These are phyloP conservation scores for Mycosphaerella sp. DNA, from an alignment of 2,329 filamentous ascomycete species.

Conservation along the genomic window DNA sequence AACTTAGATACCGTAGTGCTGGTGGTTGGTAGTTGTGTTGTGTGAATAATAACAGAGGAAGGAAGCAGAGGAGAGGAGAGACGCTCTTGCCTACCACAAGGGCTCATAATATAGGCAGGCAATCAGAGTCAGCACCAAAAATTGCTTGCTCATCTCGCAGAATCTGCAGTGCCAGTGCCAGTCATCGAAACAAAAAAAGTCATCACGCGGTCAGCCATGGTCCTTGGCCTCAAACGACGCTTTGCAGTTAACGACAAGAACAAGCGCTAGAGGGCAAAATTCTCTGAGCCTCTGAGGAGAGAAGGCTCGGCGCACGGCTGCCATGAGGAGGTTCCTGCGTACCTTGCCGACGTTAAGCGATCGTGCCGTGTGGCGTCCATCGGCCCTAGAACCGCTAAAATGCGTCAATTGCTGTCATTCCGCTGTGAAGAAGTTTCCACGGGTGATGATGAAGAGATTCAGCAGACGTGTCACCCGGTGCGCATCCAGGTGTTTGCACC, in stretches of 20 bases:
- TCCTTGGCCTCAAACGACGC: conserved; percentile 14
- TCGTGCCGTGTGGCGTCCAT: conserved; percentile 7
- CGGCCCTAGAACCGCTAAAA: not conserved
- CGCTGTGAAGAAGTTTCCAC: not conserved
- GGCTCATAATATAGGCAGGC: not conserved
- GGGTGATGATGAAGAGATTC: too few relatives aligned
- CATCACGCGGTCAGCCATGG: conserved; percentile 18
- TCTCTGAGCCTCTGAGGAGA: too few relatives aligned
- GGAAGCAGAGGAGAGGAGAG: conserved; percentile 3
- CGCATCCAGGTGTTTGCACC: conserved; percentile 16
- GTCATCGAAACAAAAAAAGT: conserved; percentile 14
- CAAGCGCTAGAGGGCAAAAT: conserved; percentile 5
- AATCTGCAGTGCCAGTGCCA: conserved; percentile 5
- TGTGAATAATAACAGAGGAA: conserved; percentile 10
- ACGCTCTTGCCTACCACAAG: conserved; percentile 11
- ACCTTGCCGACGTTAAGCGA: conserved; percentile 8
- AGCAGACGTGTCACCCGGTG: not conserved
- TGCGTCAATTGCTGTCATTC: conserved; percentile 7
- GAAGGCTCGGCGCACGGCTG: too few relatives aligned
- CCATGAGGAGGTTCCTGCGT: not conserved
- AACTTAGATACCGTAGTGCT: too few relatives aligned
- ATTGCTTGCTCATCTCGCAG: conserved; percentile 5
- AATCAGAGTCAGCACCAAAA: too few relatives aligned
- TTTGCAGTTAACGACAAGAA: conserved; percentile 19
- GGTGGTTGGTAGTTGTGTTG: not conserved